Percentiles rank a stretch among this genome's conserved stretches.
Conservation (phyloP, 768 basidiomycete genomes). For the Pholiota conissans region DNA sequence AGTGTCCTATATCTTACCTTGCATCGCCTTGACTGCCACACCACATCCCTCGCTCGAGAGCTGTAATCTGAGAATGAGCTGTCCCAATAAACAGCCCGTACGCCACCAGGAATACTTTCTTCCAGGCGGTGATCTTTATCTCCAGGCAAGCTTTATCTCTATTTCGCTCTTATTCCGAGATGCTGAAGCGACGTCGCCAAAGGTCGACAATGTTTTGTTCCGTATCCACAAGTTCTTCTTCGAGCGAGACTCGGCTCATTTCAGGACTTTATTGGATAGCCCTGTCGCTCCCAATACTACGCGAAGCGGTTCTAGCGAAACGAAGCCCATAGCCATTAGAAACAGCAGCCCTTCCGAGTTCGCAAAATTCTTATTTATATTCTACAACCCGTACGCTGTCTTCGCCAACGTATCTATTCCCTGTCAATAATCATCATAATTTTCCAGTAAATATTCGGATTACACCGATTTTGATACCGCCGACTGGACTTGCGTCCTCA, state of each 20-base stretch:
- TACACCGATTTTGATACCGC: conserved; percentile 43
- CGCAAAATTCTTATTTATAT: conserved; percentile 57
- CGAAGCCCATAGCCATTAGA: conserved; percentile 38
- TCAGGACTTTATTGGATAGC: conserved; percentile 31
- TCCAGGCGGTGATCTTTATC: conserved; percentile 45
- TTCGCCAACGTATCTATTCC: background rate
- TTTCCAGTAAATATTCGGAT: conserved; percentile 50
- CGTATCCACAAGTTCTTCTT: conserved; percentile 57
- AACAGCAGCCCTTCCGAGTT: conserved; percentile 49
- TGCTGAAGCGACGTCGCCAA: too few relatives aligned
- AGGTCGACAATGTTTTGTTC: conserved; percentile 30
- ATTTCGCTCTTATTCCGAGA: background rate
- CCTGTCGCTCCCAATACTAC: conserved; percentile 25
- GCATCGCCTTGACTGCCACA: too few relatives aligned
- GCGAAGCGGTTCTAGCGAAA: conserved; percentile 31
- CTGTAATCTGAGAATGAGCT: too few relatives aligned
- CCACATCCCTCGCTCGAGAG: too few relatives aligned
- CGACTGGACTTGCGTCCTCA: conserved; percentile 61
- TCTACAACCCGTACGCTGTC: conserved; percentile 56
- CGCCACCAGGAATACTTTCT: conserved; percentile 44
- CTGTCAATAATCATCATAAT: background rate
- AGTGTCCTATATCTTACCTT: too few relatives aligned
- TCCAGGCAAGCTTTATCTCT: conserved; percentile 47
- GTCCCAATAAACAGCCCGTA: background rate
- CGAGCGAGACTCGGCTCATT: conserved; percentile 46